These are phyloP conservation scores for Berberis vulgaris DNA, from an alignment of 164 flowering plant genomes.

Conservation along the genomic window DNA sequence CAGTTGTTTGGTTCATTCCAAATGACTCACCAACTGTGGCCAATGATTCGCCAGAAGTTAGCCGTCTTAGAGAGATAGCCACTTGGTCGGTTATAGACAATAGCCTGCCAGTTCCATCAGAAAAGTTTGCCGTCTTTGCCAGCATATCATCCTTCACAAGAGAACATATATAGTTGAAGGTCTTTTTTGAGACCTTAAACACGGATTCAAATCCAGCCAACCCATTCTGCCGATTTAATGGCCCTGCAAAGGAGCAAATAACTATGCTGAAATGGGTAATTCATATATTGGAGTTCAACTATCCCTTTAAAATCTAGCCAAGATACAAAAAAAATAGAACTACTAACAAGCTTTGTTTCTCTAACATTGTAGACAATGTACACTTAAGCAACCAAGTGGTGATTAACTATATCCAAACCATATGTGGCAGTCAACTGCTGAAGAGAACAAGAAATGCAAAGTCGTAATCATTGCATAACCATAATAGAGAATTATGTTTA, in stretches of 20 bases:
- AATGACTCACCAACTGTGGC: conserved; percentile 48
- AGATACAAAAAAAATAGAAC: no score
- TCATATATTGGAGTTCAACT: background rate
- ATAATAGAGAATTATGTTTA: no score
- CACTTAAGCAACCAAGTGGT: no score
- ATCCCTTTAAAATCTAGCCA: no score
- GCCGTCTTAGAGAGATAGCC: conserved; percentile 72
- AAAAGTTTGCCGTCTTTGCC: conserved; percentile 35
- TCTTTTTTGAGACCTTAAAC: conserved; percentile 60
- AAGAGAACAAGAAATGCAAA: no score
- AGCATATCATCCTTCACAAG: conserved; percentile 62
- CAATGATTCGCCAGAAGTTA: conserved; percentile 75
- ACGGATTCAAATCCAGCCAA: conserved; percentile 38
- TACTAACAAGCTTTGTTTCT: no score
- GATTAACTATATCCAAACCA: no score
- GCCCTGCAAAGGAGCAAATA: conserved; percentile 29
- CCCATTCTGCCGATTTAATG: conserved; percentile 33
- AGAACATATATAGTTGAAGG: conserved; percentile 72
- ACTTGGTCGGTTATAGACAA: conserved; percentile 58
- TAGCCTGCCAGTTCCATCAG: conserved; percentile 37
- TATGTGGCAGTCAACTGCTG: no score
- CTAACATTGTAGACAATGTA: no score
- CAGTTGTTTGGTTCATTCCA: conserved; percentile 65
- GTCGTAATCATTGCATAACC: no score
- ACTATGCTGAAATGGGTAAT: background rate